These are phyloP conservation scores for Cubamyces lactineus DNA, from an alignment of 768 basidiomycete species.

Conservation along the genomic window DNA sequence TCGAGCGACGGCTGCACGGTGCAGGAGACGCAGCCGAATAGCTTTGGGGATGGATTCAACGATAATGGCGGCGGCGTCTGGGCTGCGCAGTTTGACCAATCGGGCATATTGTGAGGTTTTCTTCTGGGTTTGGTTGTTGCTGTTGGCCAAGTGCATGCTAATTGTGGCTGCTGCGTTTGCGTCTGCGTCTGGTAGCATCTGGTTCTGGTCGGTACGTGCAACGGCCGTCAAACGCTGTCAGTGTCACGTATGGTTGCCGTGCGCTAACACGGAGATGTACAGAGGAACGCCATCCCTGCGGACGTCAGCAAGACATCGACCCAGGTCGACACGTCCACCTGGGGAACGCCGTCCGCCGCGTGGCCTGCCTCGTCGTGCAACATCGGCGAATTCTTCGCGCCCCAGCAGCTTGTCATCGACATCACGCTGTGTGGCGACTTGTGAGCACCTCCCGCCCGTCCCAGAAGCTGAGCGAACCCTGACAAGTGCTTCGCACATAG, in stretches of 20 bases:
- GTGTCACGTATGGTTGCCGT: not conserved
- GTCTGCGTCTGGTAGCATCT: conserved; percentile 39
- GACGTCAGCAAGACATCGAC: conserved; percentile 38
- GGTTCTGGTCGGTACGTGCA: conserved; percentile 50
- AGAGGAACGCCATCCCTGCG: conserved; percentile 44
- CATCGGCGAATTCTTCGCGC: conserved; percentile 47
- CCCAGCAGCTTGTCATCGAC: conserved; percentile 57
- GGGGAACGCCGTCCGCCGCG: conserved; percentile 50
- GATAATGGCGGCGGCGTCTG: conserved; percentile 60
- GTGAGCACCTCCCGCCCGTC: conserved; percentile 32
- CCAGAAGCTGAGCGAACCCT: no score
- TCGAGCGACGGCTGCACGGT: conserved; percentile 25
- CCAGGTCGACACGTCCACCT: conserved; percentile 42
- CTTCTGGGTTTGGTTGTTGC: not conserved
- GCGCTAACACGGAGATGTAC: not conserved
- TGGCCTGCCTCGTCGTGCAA: conserved; percentile 44
- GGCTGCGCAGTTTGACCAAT: conserved; percentile 66
- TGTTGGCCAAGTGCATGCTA: not conserved
- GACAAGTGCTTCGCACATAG: conserved; percentile 37
- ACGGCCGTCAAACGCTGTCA: not conserved
- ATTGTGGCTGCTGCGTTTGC: not conserved
- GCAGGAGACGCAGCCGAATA: conserved; percentile 39
- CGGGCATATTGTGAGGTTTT: conserved; percentile 49
- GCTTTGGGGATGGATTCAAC: conserved; percentile 46
- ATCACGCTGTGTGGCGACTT: conserved; percentile 60